phyloP scores from a whole-genome alignment of 163 green algal genomes.

The Volvox carteri region DNA sequence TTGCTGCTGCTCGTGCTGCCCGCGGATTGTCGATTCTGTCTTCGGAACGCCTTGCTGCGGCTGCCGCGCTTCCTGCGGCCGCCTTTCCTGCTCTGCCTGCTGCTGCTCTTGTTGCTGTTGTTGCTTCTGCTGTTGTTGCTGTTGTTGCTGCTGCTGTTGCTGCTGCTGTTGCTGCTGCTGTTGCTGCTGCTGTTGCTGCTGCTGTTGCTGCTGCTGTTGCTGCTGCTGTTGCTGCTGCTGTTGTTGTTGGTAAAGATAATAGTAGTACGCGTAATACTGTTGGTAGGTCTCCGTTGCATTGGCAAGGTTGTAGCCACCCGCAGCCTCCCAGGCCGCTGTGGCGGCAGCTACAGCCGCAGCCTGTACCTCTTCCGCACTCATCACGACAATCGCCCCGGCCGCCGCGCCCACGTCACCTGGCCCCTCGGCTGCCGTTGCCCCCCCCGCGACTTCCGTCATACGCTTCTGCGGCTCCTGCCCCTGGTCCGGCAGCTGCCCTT shows the following conservation, averaged over 20 bases:
- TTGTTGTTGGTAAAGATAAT: slow-evolving; percentile 34
- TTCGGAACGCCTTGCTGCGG: too few species aligned
- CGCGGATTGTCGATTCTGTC: not conserved
- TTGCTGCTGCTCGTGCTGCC: not conserved
- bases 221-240: slow-evolving; percentile 10
- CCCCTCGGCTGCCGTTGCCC: not conserved
- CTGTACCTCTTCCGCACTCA: slow-evolving; percentile 31
- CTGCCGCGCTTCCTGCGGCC: too few species aligned
- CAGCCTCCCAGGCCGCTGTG: slow-evolving; percentile 40
- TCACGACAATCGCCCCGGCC: not conserved
- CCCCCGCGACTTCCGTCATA: not conserved
- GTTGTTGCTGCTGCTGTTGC: not conserved
- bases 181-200: not conserved
- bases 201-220: not conserved
- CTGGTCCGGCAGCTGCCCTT: not conserved
- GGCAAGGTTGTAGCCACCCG: slow-evolving; percentile 40
- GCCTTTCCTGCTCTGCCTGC: not conserved
- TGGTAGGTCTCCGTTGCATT: slow-evolving; percentile 45
- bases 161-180: not conserved
- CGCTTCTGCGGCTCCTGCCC: not conserved
- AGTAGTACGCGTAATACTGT: slow-evolving; percentile 53
- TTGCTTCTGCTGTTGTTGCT: not conserved
- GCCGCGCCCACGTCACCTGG: not conserved
- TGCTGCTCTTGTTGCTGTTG: not conserved
- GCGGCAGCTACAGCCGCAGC: slow-evolving; percentile 27